A percentile compares a stretch with the other conserved stretches of the same genome.
Conservation (phyloP, 768 basidiomycete genomes). For the Termitomyces sp. region DNA sequence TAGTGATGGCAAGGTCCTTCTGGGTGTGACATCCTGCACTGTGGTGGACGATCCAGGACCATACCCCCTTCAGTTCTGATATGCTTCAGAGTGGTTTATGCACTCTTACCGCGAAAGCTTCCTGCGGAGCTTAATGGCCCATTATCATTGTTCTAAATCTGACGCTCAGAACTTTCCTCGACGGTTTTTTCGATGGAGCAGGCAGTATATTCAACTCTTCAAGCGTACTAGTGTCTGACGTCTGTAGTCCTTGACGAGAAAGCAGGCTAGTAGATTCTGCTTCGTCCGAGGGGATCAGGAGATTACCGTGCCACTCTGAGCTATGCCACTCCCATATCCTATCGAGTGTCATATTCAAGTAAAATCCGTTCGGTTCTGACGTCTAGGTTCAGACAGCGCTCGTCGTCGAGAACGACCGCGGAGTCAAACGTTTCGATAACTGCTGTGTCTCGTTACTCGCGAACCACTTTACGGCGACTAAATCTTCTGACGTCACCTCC, state of each 20-base stretch:
- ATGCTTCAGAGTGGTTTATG: neutral
- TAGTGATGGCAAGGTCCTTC: neutral
- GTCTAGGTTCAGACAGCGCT: neutral
- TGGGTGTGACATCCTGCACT: too few species aligned
- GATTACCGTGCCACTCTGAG: neutral
- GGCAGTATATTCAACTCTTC: neutral
- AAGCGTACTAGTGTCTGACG: neutral
- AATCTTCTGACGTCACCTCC: constrained; percentile 12
- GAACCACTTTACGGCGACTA: neutral
- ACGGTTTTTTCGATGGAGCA: neutral
- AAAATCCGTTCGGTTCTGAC: constrained; percentile 11
- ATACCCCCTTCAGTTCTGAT: neutral
- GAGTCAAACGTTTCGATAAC: constrained; percentile 1
- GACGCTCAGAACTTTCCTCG: neutral
- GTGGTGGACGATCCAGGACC: neutral
- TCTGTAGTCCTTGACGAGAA: neutral
- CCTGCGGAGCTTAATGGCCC: neutral
- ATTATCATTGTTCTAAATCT: neutral
- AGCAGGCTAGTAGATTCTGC: constrained; percentile 2
- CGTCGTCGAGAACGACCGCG: constrained; percentile 10
- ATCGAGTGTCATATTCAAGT: constrained; percentile 3
- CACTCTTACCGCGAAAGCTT: neutral
- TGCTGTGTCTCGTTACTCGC: neutral
- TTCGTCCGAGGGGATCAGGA: constrained; percentile 15
- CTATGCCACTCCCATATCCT: constrained; percentile 13